Conservation (phyloP, 768 basidiomycete species). For the Lactarius evosmus region DNA sequence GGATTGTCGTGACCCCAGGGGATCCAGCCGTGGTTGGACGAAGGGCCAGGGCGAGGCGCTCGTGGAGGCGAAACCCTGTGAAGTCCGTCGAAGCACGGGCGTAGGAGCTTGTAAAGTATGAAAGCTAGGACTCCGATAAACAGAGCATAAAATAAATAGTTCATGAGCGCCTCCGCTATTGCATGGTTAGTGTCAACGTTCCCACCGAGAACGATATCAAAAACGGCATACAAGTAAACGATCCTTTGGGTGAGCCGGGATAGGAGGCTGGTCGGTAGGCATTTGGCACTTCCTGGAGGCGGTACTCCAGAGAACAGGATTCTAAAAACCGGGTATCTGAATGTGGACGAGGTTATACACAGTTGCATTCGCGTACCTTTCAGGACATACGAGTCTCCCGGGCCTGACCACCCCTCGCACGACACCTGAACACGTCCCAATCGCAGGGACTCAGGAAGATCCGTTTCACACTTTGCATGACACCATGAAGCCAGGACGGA, state of each 20-base stretch:
- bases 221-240: constrained; percentile 3
- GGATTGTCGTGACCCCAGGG: constrained; percentile 42
- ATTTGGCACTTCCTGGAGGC: constrained; percentile 65
- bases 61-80: constrained; percentile 33
- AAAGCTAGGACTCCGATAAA: constrained; percentile 43
- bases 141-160: neutral
- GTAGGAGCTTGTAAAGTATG: constrained; percentile 57
- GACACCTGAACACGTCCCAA: constrained; percentile 84
- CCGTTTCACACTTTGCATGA: constrained; percentile 71
- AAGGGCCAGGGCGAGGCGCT: constrained; percentile 33
- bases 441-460: constrained; percentile 76
- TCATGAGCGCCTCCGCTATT: constrained; percentile 11
- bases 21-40: constrained; percentile 47
- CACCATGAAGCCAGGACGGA: neutral
- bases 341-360: constrained; percentile 3
- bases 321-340: constrained; percentile 42
- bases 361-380: constrained; percentile 53
- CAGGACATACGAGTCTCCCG: constrained; percentile 81
- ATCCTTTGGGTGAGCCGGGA: neutral
- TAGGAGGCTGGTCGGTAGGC: constrained; percentile 28
- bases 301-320: constrained; percentile 85
- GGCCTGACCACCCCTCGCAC: constrained; percentile 86
- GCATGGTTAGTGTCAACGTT: neutral
- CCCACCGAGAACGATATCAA: neutral
- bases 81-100: constrained; percentile 46